phyloP scores from a whole-genome alignment of 768 basidiomycete genomes.

The Rhodotorula kratochvilovae region DNA sequence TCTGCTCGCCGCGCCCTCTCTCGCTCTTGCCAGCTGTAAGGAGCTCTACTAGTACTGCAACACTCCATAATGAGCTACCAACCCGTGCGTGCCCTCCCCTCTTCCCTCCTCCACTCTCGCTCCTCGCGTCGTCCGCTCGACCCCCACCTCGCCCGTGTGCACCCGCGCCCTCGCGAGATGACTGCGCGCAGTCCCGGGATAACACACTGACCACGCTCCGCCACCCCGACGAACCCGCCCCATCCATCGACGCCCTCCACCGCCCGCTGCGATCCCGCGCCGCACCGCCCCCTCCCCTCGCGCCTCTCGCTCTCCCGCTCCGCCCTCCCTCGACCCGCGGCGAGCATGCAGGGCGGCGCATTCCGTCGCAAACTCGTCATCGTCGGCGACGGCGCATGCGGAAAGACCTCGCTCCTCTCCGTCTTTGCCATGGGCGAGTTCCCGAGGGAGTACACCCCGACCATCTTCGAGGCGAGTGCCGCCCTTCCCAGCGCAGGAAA shows the following conservation, averaged over 20 bases:
- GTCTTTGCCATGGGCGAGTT: conserved; percentile 93
- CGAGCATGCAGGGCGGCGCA: conserved; percentile 49
- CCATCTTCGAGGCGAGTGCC: conserved; percentile 41
- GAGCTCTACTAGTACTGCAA: too few relatives aligned
- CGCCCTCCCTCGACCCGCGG: not conserved
- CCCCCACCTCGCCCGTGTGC: not conserved
- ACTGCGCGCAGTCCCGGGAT: too few relatives aligned
- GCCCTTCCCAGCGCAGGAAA: too few relatives aligned
- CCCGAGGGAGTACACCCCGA: conserved; percentile 76
- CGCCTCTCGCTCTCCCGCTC: not conserved
- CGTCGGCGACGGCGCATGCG: conserved; percentile 97
- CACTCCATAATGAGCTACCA: conserved; percentile 20
- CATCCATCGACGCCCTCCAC: too few relatives aligned
- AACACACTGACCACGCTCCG: not conserved
- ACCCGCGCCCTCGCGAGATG: too few relatives aligned
- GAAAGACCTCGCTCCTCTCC: conserved; percentile 86
- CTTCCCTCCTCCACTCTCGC: not conserved
- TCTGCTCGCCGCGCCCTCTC: too few relatives aligned
- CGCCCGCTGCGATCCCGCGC: too few relatives aligned
- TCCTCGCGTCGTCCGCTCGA: not conserved
- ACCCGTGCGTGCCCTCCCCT: conserved; percentile 5
- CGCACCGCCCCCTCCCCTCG: too few relatives aligned
- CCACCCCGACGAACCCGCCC: too few relatives aligned
- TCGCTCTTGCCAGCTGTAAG: too few relatives aligned
- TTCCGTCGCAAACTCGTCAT: conserved; percentile 93